These are phyloP conservation scores for Pseudogymnoascus verrucosus DNA, from an alignment of 2,329 filamentous ascomycete genomes.

Conservation along the genomic window DNA sequence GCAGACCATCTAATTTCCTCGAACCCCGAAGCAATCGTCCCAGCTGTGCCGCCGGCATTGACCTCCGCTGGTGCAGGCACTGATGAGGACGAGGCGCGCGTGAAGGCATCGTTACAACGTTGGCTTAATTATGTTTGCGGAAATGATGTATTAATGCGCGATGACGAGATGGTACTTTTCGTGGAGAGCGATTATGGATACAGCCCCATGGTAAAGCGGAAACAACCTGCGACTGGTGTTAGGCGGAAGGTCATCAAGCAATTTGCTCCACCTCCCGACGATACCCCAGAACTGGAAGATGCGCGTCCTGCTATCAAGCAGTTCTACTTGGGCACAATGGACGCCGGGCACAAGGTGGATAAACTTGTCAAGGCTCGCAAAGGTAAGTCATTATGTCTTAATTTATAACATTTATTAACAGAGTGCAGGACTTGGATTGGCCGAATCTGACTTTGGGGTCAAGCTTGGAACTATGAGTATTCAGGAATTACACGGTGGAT, in stretches of 20 bases:
- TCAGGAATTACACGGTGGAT: constrained; percentile 82
- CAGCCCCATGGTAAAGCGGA: constrained; percentile 88
- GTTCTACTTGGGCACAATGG: constrained; percentile 93
- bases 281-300: constrained; percentile 88
- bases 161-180: constrained; percentile 96
- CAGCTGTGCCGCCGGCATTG: constrained; percentile 86
- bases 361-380: constrained; percentile 84
- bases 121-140: constrained; percentile 93
- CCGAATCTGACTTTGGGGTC: constrained; percentile 88
- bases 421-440: constrained; percentile 70
- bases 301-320: constrained; percentile 87
- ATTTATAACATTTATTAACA: constrained; percentile 25
- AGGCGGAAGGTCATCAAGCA: constrained; percentile 94
- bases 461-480: constrained; percentile 80
- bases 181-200: constrained; percentile 99
- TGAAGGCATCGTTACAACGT: constrained; percentile 83
- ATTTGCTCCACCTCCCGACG: constrained; percentile 93
- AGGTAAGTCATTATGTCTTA: constrained; percentile 47
- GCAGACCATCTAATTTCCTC: constrained; percentile 91
- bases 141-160: constrained; percentile 86
- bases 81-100: constrained; percentile 84
- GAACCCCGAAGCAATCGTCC: constrained; percentile 93
- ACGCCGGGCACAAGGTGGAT: constrained; percentile 94
- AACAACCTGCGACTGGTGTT: constrained; percentile 93
- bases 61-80: constrained; percentile 93